These are phyloP conservation scores for Fusarium tricinctum DNA, from an alignment of 2,329 filamentous ascomycete genomes.

Conservation along the genomic window DNA sequence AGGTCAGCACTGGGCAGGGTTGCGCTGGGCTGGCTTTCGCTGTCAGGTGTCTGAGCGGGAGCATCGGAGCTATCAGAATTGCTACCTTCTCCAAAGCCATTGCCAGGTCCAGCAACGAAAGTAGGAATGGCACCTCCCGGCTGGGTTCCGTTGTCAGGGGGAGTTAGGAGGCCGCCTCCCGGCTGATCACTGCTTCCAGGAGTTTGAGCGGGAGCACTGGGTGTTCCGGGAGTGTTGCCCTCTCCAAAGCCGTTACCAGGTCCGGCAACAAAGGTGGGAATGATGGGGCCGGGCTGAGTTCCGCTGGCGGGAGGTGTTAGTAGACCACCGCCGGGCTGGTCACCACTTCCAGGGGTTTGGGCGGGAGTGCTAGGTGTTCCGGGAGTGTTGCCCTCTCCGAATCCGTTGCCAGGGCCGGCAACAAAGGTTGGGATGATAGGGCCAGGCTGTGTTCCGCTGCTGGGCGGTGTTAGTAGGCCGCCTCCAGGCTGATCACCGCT, in stretches of 20 bases:
- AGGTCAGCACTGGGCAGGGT: no score
- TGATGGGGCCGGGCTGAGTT: neutral
- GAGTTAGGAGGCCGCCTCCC: slow-evolving; percentile 9
- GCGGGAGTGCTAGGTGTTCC: neutral
- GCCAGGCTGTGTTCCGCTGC: neutral
- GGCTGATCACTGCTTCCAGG: neutral
- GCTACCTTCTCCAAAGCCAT: slow-evolving; percentile 18
- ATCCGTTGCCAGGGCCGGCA: slow-evolving; percentile 28
- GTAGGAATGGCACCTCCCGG: slow-evolving; percentile 22
- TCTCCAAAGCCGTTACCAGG: slow-evolving; percentile 27
- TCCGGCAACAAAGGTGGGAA: slow-evolving; percentile 30
- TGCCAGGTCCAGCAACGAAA: slow-evolving; percentile 27
- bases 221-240: neutral
- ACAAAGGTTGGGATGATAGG: slow-evolving; percentile 22
- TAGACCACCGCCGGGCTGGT: neutral
- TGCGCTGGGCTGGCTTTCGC: no score
- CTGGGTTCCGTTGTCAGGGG: slow-evolving; percentile 30
- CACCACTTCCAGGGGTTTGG: slow-evolving; percentile 4
- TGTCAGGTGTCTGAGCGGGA: neutral
- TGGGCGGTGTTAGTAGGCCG: neutral
- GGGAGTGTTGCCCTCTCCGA: slow-evolving; percentile 8
- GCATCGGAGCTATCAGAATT: neutral
- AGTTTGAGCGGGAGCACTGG: slow-evolving; percentile 11
- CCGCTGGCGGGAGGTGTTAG: neutral
- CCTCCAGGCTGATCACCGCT: neutral